Conservation (phyloP, 2,329 filamentous ascomycete species). For the Colletotrichum sp. region DNA sequence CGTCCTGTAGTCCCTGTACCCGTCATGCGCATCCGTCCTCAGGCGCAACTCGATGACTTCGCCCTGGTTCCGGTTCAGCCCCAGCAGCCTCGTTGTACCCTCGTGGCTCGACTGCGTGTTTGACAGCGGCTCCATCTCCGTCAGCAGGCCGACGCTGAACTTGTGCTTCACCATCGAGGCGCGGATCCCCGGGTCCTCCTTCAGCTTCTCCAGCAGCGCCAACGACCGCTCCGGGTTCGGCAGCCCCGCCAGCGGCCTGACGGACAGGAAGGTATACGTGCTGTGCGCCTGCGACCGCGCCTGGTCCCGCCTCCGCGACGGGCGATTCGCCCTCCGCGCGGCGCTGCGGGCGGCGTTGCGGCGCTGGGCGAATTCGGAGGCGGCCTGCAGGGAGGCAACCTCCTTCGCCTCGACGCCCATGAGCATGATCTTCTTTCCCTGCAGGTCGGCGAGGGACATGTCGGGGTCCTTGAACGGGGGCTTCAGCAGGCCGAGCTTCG, state of each 20-base stretch:
- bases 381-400: constrained; percentile 57
- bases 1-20: constrained; percentile 89
- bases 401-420: constrained; percentile 68
- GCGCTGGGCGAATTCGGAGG: constrained; percentile 51
- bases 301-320: constrained; percentile 40
- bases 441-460: constrained; percentile 52
- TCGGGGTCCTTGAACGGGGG: constrained; percentile 65
- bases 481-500: constrained; percentile 69
- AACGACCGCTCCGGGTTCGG: constrained; percentile 75
- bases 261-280: constrained; percentile 79
- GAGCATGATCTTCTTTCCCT: constrained; percentile 65
- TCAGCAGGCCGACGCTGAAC: constrained; percentile 84
- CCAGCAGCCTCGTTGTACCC: constrained; percentile 75
- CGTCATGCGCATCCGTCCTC: constrained; percentile 92
- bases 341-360: constrained; percentile 46
- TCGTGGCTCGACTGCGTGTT: constrained; percentile 77
- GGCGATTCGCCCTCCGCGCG: constrained; percentile 33
- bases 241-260: constrained; percentile 78
- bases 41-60: constrained; percentile 90
- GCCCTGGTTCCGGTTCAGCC: constrained; percentile 85
- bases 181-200: constrained; percentile 84
- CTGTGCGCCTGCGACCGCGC: constrained; percentile 55
- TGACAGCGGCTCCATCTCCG: constrained; percentile 91
- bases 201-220: constrained; percentile 75
- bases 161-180: constrained; percentile 82